phyloP scores from a whole-genome alignment of 768 basidiomycete species.

The Collybiopsis confluens region DNA sequence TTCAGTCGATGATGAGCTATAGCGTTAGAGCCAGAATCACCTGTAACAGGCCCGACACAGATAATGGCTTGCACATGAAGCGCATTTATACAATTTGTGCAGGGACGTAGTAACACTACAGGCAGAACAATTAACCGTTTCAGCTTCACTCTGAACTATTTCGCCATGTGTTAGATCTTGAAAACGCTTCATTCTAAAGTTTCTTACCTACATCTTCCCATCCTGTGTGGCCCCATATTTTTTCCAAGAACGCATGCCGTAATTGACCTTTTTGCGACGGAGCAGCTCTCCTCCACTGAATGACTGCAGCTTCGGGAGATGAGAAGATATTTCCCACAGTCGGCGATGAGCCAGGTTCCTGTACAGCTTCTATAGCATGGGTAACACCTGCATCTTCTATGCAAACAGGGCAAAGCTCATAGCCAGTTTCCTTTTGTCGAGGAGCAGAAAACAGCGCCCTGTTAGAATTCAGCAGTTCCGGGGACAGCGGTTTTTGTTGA shows the following conservation, averaged over 20 bases:
- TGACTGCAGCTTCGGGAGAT: slow-evolving; percentile 52
- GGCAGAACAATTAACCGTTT: slow-evolving; percentile 71
- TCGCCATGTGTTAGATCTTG: slow-evolving; percentile 1
- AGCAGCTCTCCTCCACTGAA: slow-evolving; percentile 62
- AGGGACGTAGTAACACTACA: slow-evolving; percentile 47
- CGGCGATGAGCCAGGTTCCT: slow-evolving; percentile 46
- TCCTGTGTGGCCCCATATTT: slow-evolving; percentile 75
- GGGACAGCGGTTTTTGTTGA: slow-evolving; percentile 43
- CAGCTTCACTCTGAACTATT: slow-evolving; percentile 64
- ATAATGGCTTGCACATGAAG: slow-evolving; percentile 73
- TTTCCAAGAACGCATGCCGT: slow-evolving; percentile 83
- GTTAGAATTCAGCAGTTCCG: too few species aligned
- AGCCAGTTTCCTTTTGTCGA: slow-evolving; percentile 40
- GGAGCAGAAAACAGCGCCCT: slow-evolving; percentile 12
- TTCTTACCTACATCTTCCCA: slow-evolving; percentile 91
- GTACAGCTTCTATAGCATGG: slow-evolving; percentile 66
- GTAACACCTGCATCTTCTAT: slow-evolving; percentile 72
- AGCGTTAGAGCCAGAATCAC: slow-evolving; percentile 30
- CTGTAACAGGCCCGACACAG: slow-evolving; percentile 82
- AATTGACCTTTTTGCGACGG: slow-evolving; percentile 71
- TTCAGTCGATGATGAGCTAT: not conserved
- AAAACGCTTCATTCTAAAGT: too few species aligned
- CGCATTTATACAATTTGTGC: slow-evolving; percentile 78
- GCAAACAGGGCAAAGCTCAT: slow-evolving; percentile 82
- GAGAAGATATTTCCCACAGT: slow-evolving; percentile 34